Evolutionary conservation across 1,284 basidiomycete species (phyloP), one percentile per base, ranked within the genome.

Genomic region (Coniferiporia weirii): DNA sequence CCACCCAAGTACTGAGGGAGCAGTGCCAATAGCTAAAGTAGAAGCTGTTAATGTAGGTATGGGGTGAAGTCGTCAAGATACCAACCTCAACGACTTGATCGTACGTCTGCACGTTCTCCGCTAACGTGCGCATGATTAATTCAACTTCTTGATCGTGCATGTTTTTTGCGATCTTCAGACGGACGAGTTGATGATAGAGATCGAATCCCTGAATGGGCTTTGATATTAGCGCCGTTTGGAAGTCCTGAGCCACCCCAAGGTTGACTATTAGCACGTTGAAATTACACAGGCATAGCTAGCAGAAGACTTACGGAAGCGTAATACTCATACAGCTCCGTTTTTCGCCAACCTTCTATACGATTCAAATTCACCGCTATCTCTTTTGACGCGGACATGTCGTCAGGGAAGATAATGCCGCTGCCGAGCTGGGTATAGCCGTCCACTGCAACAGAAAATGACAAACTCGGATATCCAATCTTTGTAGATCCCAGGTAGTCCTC

Each of bases 11-110:
- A 89, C 1, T 87, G 83, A 5, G 95, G 87, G 36, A 89, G 72
- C 59, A 83, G 77, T 1, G 94, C 83, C 19, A 98, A 75, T 10
- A 98, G 77, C 94, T 97, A 52, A 48, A 52, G 45, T 47, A 57
- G 45, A 43, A 61, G 20, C 34, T 62, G 54, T 40, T 54, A 17
- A 60, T 27, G n/a, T 38, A 10, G 38, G 20, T 8, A 12, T 50
- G 12, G 6, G 5, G n/a, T n/a, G 17, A 53, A 22, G 43, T 5
- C n/a, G 12, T 32, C 19, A 57, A 47, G 47, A 27, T 19, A 9
- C 38, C 2, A 66, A 93, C 95, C 81, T 98, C 94, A 4, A 92
- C 81, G 2, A 95, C 87, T 73, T 97, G 91, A 56, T 95, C 91
- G 67, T 96, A 93, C 0, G 83, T 80, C 63, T 80, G 81, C 40